Percentiles rank a stretch among this genome's conserved stretches.
These are phyloP conservation scores for Hagleromyces aurorensis DNA, from an alignment of 805 yeast genomes.

Conservation along the genomic window DNA sequence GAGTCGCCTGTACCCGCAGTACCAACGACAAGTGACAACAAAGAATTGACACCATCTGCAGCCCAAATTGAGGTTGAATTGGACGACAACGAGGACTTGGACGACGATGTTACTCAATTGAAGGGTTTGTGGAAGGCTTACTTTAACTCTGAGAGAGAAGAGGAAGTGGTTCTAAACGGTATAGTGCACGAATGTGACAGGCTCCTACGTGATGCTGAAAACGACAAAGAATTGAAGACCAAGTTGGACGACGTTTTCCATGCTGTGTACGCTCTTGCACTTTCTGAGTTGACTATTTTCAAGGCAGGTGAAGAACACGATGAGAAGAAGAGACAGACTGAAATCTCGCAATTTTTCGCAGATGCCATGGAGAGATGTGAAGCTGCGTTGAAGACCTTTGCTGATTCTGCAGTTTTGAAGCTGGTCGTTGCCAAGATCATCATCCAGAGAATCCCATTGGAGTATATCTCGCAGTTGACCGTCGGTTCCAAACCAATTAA, in stretches of 20 bases:
- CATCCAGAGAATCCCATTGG: conserved; percentile 51
- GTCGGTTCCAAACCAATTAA: conserved; percentile 28
- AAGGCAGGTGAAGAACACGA: conserved; percentile 35
- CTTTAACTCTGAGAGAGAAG: conserved; percentile 45
- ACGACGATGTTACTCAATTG: conserved; percentile 74
- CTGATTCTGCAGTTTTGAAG: conserved; percentile 39
- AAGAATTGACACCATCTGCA: conserved; percentile 24
- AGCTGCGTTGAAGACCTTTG: conserved; percentile 45
- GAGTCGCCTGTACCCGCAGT: conserved; percentile 3
- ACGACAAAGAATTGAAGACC: conserved; percentile 15
- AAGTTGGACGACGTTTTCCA: conserved; percentile 49
- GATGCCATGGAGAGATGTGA: conserved; percentile 67
- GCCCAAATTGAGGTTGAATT: conserved; percentile 57
- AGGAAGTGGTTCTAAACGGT: conserved; percentile 66
- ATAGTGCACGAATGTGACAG: conserved; percentile 90
- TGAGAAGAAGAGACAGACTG: conserved; percentile 23
- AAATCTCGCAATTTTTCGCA: conserved; percentile 50
- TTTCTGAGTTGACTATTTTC: conserved; percentile 56
- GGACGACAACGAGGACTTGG: conserved; percentile 59
- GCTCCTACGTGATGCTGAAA: conserved; percentile 40
- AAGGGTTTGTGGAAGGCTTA: conserved; percentile 66
- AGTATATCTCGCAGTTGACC: conserved; percentile 45
- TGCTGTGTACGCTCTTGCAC: conserved; percentile 64
- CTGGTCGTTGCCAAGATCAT: conserved; percentile 50
- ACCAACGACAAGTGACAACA: conserved; percentile 11